Conservation (phyloP, 345 rosid genomes). For the Nephelium lappaceum region DNA sequence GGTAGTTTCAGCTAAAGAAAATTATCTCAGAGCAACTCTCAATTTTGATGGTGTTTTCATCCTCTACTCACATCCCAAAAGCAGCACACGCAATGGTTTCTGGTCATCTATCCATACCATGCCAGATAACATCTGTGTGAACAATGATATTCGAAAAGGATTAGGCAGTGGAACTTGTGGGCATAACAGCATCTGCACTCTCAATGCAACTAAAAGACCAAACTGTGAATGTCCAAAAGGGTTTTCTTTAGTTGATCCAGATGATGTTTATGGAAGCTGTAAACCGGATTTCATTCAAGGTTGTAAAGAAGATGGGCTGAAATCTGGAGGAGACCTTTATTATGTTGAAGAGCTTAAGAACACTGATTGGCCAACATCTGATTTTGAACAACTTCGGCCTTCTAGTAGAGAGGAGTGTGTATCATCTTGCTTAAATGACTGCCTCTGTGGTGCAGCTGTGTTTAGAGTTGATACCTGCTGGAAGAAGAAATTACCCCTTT, state of each 20-base stretch:
- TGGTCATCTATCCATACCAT: constrained; percentile 22
- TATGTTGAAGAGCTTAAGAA: constrained; percentile 14
- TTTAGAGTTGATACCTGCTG: constrained; percentile 14
- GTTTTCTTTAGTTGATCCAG: constrained; percentile 30
- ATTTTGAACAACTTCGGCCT: constrained; percentile 25
- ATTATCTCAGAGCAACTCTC: constrained; percentile 34
- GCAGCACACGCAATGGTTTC: background rate
- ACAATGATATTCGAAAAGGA: background rate
- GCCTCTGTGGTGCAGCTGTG: constrained; percentile 39
- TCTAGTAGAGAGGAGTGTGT: constrained; percentile 29
- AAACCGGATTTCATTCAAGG: constrained; percentile 30
- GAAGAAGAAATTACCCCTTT: constrained; percentile 44
- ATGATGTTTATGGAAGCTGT: constrained; percentile 39
- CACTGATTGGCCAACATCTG: constrained; percentile 37
- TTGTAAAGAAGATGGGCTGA: constrained; percentile 24
- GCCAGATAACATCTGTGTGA: constrained; percentile 38
- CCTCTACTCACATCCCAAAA: constrained; percentile 27
- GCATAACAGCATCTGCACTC: constrained; percentile 36
- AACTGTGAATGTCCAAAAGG: constrained; percentile 34
- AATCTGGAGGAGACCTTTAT: constrained; percentile 23
- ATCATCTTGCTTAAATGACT: constrained; percentile 41
- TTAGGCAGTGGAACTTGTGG: constrained; percentile 44
- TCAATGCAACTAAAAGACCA: constrained; percentile 21
- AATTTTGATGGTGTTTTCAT: constrained; percentile 43
- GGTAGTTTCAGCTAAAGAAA: background rate